Percentiles rank a stretch among this genome's conserved stretches.
phyloP scores from a whole-genome alignment of 768 basidiomycete genomes.

The Lactifluus hygrophoroides region DNA sequence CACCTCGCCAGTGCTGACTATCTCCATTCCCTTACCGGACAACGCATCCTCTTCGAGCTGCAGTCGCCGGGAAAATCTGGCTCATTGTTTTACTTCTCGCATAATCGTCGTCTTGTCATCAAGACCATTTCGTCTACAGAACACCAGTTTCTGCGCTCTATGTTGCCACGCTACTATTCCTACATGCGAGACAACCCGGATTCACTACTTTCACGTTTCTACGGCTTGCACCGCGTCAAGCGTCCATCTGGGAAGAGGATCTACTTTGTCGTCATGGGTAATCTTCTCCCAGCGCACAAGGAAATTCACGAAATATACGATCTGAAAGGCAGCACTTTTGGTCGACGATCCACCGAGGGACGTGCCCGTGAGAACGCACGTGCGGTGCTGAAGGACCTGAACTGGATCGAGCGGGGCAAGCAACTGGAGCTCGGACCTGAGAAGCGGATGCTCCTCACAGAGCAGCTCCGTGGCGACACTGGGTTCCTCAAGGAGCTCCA shows the following conservation, averaged over 20 bases:
- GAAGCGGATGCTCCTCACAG: conserved; percentile 82
- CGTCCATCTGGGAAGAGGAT: conserved; percentile 90
- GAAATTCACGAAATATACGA: conserved; percentile 98
- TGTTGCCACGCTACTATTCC: conserved; percentile 77
- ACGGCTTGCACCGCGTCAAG: conserved; percentile 96
- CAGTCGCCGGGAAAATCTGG: conserved; percentile 98
- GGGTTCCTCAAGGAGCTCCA: conserved; percentile 73
- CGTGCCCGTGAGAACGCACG: conserved; percentile 68
- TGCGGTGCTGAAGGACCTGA: conserved; percentile 91
- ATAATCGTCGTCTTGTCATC: conserved; percentile 99
- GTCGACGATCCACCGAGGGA: conserved; percentile 80
- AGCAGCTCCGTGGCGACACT: conserved; percentile 82
- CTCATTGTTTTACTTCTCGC: conserved; percentile 98
- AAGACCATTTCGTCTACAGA: conserved; percentile 95
- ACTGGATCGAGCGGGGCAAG: conserved; percentile 82
- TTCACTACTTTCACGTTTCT: conserved; percentile 88
- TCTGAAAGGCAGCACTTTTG: conserved; percentile 90
- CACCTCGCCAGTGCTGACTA: conserved; percentile 97
- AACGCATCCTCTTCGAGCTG: conserved; percentile 96
- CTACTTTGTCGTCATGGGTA: conserved; percentile 99
- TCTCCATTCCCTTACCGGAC: conserved; percentile 89
- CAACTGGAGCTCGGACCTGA: conserved; percentile 90
- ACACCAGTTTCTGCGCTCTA: conserved; percentile 84
- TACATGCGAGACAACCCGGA: conserved; percentile 90
- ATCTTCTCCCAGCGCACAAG: conserved; percentile 93